Base-by-base conservation (phyloP, 768 basidiomycete genomes). In the Boletellus sp. region DNA sequence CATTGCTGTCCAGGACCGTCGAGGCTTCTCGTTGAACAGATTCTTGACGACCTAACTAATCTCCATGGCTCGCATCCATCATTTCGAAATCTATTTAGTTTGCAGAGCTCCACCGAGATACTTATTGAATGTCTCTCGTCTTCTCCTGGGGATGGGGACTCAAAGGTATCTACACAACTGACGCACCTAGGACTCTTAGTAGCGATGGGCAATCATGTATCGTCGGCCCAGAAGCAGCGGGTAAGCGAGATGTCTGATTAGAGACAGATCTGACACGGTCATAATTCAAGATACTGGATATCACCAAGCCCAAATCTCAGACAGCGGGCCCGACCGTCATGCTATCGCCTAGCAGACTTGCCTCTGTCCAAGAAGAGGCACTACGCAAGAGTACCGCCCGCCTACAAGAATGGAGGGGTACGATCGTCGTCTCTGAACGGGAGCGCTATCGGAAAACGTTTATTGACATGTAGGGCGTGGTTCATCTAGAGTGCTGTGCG, bases 71-170 rank as follows among this genome's bases (percentile, higher is more conserved):
- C 81, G 0, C 81, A 78, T 53, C 61, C 76, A 0, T 78, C 80
- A 0, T 91, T 92, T 67, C 80, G 87, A 12, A 78, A 84, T 48
- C 63, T 85, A 1, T 91, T 92, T 69, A 81, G 76, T 56, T 88
- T 85, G 1, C 84, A 86, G 47, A 82, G 79, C 47, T 79, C 78
- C 10, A 85, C 84, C 0, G 80, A 83, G 47, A 53, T 81, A 9
- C 87, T 89, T 53, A 72, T 90, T 8, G 78, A 83, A 22, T 79
- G 80, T 19, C 84, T 83, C 62, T 78, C 77, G 55, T 87, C 85
- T 42, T 42, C 49, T 0, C 43, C 54, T 3, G 50, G 42, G 4
- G 40, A 19, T 11, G 45, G 47, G 12, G 51, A 57, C 38, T 36
- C 58, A 19, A 56, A 50, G 23, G 48, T 89, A 12, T 65, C 84